Conservation (phyloP, 2,329 filamentous ascomycete species). For the Fusarium robinianum region DNA sequence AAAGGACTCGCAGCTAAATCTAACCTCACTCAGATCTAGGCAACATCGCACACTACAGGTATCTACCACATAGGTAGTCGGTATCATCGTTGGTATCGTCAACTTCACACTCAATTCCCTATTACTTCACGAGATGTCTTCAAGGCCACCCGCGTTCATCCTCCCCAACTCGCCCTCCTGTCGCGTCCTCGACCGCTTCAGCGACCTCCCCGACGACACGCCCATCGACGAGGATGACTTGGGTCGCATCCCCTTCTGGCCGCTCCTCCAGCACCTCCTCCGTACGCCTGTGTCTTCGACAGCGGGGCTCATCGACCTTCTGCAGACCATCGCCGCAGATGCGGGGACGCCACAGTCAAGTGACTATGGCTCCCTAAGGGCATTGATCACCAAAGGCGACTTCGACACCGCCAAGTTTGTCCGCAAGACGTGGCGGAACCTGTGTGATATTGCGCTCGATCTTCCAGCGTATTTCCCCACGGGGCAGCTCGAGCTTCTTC, state of each 20-base stretch:
- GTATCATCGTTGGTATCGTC: too few species aligned
- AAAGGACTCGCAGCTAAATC: too few species aligned
- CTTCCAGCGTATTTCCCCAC: conserved; percentile 29
- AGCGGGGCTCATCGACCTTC: conserved; percentile 28
- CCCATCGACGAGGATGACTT: conserved; percentile 28
- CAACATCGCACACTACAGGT: too few species aligned
- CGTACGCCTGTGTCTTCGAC: conserved; percentile 6
- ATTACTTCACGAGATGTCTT: too few species aligned
- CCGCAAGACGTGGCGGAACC: conserved; percentile 29
- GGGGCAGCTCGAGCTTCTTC: conserved; percentile 24
- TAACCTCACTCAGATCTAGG: too few species aligned
- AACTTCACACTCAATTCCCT: too few species aligned
- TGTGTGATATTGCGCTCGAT: conserved; percentile 28
- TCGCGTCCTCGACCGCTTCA: conserved; percentile 39
- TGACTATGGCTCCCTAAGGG: conserved; percentile 31
- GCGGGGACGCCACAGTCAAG: conserved; percentile 21
- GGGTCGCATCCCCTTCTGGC: conserved; percentile 36
- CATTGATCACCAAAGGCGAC: not conserved
- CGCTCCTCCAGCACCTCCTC: conserved; percentile 33
- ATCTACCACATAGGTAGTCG: too few species aligned
- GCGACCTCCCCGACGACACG: conserved; percentile 28
- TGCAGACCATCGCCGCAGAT: conserved; percentile 38
- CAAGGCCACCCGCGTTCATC: conserved; percentile 18
- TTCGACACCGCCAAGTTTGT: conserved; percentile 10
- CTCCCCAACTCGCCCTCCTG: conserved; percentile 28